Evolutionary conservation across 345 rosid genomes (phyloP).

Genomic region (Pseudoturritis turrita): DNA sequence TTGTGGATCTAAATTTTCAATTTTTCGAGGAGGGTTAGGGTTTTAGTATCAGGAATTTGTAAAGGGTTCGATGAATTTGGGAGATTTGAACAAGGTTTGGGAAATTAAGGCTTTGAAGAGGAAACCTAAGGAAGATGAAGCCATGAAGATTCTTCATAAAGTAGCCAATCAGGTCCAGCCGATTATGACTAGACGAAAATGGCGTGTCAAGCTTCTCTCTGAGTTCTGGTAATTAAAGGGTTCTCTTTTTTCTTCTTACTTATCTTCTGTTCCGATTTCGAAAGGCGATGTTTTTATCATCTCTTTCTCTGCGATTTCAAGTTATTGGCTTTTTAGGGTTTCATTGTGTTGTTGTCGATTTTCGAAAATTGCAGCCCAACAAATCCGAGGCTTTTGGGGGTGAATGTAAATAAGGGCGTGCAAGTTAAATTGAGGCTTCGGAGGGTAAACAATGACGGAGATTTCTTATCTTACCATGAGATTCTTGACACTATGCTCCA

Average conservation of each 20-base stretch:
- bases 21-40: background rate
- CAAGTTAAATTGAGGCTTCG: slow-evolving; percentile 80
- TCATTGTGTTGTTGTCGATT: background rate
- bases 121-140: slow-evolving; percentile 66
- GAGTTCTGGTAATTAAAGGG: slow-evolving; percentile 28
- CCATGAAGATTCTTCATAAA: slow-evolving; percentile 53
- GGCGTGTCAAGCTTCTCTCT: slow-evolving; percentile 51
- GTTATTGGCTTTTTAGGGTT: background rate
- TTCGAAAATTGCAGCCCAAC: slow-evolving; percentile 47
- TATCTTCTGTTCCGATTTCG: background rate
- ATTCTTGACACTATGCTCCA: slow-evolving; percentile 95
- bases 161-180: slow-evolving; percentile 57
- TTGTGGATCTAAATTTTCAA: background rate
- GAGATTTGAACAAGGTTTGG: slow-evolving; percentile 68
- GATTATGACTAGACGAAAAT: slow-evolving; percentile 37
- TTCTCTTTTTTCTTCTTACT: background rate
- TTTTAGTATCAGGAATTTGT: background rate
- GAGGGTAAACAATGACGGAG: slow-evolving; percentile 55
- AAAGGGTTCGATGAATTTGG: slow-evolving; percentile 20
- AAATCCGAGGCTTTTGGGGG: slow-evolving; percentile 63
- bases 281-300: too few species aligned
- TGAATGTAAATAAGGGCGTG: slow-evolving; percentile 69
- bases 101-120: slow-evolving; percentile 60
- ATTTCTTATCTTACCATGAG: slow-evolving; percentile 61
- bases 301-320: too few species aligned